Conservation (phyloP, 768 basidiomycete species). For the Leccinum subgranulosum region DNA sequence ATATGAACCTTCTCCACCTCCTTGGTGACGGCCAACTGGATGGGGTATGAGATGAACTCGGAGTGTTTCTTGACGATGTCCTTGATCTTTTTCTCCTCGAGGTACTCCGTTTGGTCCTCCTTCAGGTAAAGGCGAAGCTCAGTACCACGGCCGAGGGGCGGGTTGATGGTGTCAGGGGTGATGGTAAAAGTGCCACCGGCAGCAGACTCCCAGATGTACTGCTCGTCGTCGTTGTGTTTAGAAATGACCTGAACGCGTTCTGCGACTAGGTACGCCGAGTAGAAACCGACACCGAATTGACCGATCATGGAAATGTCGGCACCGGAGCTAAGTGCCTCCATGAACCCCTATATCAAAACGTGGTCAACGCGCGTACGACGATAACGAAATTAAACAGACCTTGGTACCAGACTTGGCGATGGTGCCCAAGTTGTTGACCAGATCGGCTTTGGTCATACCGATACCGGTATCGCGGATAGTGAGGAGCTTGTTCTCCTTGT, state of each 20-base stretch:
- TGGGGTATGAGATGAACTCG: constrained; percentile 99
- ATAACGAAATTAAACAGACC: constrained; percentile 37
- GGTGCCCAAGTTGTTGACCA: constrained; percentile 98
- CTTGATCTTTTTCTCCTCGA: constrained; percentile 99
- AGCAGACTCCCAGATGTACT: constrained; percentile 99
- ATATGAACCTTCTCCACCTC: constrained; percentile 92
- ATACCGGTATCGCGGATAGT: constrained; percentile 93
- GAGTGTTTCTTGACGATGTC: constrained; percentile 99
- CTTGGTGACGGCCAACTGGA: constrained; percentile 97
- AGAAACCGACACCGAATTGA: constrained; percentile 99
- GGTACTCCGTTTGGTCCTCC: constrained; percentile 98
- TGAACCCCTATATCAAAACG: constrained; percentile 72
- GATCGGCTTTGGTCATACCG: constrained; percentile 99
- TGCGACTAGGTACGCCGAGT: constrained; percentile 98
- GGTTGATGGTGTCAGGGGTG: constrained; percentile 87
- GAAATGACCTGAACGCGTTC: constrained; percentile 98
- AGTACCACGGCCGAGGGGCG: constrained; percentile 88
- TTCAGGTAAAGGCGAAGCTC: constrained; percentile 92
- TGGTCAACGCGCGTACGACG: constrained; percentile 7
- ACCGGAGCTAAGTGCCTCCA: constrained; percentile 93
- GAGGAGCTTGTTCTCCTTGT: constrained; percentile 94
- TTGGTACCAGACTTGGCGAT: constrained; percentile 95
- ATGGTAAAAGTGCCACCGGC: constrained; percentile 99
- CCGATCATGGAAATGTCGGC: constrained; percentile 96
- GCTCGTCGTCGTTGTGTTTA: constrained; percentile 99